Base-by-base conservation (phyloP, 2,329 filamentous ascomycete species). In the Simplicillium sp. region DNA sequence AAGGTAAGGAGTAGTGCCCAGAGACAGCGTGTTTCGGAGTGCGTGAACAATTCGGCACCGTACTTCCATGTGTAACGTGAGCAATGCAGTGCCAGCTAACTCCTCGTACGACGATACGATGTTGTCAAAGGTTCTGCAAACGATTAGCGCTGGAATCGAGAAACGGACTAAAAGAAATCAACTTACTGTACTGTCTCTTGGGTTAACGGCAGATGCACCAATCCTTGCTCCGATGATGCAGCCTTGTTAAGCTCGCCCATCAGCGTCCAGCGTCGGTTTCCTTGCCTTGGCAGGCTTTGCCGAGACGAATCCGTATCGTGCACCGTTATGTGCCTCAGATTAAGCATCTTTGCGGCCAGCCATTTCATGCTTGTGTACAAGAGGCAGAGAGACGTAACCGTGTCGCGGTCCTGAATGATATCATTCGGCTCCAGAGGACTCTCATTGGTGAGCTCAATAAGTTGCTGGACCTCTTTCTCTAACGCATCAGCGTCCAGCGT, bases 281-380 rank as follows among this genome's bases (percentile, higher is more conserved):
- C 77, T 51, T 74, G 59, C 45, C 69, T 71, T 12, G 70, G 63
- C 37, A 77, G 51, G 29, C 65, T 70, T 31, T 71, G 70, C 34
- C 71, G 64, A 48, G 79, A 74, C 28, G 78, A 79, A 59, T 87
- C 79, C 31, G 77, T 75, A 36, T 85, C 79, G 45, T 83, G 79
- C 39, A 75, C 71, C 15, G 86, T 90, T 53, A 96, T 87, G 54
- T 90, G 82, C 34, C 92, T 78, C 40, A 98, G 71, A 43, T 85
- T 73, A n/a, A 73, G 68, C 34, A 94, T 80, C 63, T 90, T 92
- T 50, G 82, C 82, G 15, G 85, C 81, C 29, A 98, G 77, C 92
- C 92, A 98, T 68, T 94, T 92, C 87, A 97, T 94, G 66, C 89
- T 96, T 38, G 89, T 96, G 60, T 95, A 94, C 29, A 98, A 69